Base-by-base conservation (phyloP, 2,329 filamentous ascomycete species). In the Trichoderma arundinaceum region DNA sequence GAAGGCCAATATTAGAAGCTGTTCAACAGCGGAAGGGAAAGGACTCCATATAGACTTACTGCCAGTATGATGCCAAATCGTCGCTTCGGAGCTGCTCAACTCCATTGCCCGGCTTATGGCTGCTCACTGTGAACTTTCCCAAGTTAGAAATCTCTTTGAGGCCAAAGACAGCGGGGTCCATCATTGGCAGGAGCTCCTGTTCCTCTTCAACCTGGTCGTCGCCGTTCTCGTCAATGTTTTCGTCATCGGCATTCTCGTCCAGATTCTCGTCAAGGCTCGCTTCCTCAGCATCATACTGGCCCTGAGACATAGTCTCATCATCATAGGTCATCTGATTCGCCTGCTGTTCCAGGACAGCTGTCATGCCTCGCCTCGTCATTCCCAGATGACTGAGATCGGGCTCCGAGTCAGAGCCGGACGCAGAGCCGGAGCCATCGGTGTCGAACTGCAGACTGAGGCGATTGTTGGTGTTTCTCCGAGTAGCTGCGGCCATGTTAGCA, bases 91-190 rank as follows among this genome's bases (percentile, higher is more conserved):
- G 85, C 73, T 92, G 90, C 32, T 89, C 87, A 13, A 94, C 88
- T 1, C 90, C 90, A 71, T 90, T 92, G 44, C 91, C 91, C 1
- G 90, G 91, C 77, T 95, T 95, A 73, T 88, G 88, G 73, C 88
- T 92, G 75, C 89, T 92, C 70, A 94, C 91, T 10, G 90, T 94
- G 82, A 92, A 94, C 69, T 89, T 90, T 38, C 91, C 92, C 19
- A 95, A 83, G 68, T 92, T 93, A 71, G 90, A 92, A 74, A 95
- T 94, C 75, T 95, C 92, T 75, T 93, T 94, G 68, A 94, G 81
- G 49, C 88, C 77, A 65, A 76, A 83, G 10, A 83, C 74, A 17
- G 82, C 82, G 17, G 82, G 78, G 13, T 87, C 80, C 64, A 88
- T 82, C 60, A 88, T 85, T 0, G 75, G 73, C 4, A 73, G 69